These are phyloP conservation scores for Hippophae rhamnoides DNA, from an alignment of 306 rosid genomes.

Conservation along the genomic window DNA sequence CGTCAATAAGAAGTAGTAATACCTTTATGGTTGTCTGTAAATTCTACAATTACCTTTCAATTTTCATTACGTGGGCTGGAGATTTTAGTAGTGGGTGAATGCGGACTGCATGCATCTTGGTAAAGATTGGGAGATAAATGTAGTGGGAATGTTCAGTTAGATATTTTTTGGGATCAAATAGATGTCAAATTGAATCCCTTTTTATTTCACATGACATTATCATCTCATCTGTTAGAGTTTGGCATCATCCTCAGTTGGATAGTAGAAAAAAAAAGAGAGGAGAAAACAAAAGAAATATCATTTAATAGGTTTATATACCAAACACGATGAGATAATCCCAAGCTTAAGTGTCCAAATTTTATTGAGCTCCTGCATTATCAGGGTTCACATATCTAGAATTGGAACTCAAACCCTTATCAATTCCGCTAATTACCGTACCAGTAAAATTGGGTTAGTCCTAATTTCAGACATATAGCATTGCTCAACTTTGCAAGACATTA, in stretches of 20 bases:
- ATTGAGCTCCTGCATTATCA: too few species aligned
- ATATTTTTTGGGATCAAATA: constrained; percentile 43
- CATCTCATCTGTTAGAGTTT: constrained; percentile 30
- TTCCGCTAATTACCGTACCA: too few species aligned
- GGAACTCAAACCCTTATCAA: too few species aligned
- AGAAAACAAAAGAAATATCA: constrained; percentile 28
- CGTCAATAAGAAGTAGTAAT: background rate
- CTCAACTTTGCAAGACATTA: too few species aligned
- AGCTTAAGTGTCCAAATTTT: too few species aligned
- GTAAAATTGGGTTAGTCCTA: too few species aligned
- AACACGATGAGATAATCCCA: constrained; percentile 4
- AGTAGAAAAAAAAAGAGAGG: constrained; percentile 12
- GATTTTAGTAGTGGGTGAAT: constrained; percentile 29
- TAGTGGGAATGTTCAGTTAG: constrained; percentile 40
- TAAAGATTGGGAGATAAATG: constrained; percentile 40
- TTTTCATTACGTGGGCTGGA: constrained; percentile 29
- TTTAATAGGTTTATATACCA: constrained; percentile 40
- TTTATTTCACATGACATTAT: constrained; percentile 35
- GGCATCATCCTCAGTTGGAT: constrained; percentile 54
- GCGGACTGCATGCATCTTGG: constrained; percentile 54
- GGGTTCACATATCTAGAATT: too few species aligned
- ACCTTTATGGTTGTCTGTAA: too few species aligned
- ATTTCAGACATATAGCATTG: too few species aligned
- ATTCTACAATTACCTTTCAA: constrained; percentile 1
- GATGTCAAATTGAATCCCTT: constrained; percentile 27